Percentiles rank a stretch among this genome's conserved stretches.
Conservation (phyloP, 495 filamentous ascomycete genomes). For the Annulohypoxylon bovei region DNA sequence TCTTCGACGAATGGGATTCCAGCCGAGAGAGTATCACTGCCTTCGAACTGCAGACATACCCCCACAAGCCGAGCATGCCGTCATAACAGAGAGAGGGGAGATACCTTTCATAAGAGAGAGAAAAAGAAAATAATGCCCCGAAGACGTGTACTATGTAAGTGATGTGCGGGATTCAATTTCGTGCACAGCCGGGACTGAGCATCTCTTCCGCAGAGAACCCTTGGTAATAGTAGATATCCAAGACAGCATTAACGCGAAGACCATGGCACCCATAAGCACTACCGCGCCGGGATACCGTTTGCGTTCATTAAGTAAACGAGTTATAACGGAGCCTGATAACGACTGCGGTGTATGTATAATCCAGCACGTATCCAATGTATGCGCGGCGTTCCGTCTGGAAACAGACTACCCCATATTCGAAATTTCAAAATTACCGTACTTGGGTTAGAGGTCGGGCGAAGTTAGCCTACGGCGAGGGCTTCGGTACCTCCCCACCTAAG, state of each 20-base stretch:
- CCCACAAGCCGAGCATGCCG: constrained; percentile 29
- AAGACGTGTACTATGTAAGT: constrained; percentile 1
- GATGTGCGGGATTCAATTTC: constrained; percentile 2
- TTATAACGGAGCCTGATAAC: constrained; percentile 1
- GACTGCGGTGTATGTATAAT: neutral
- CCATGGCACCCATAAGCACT: neutral
- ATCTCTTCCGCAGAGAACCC: constrained; percentile 4
- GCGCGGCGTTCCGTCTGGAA: neutral
- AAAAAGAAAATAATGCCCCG: constrained; percentile 5
- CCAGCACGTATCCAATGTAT: neutral
- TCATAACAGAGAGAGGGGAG: constrained; percentile 5
- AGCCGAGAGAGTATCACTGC: constrained; percentile 20
- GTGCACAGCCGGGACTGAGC: neutral
- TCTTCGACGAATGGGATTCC: constrained; percentile 35
- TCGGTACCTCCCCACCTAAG: neutral
- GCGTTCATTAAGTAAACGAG: constrained; percentile 18
- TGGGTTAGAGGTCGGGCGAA: constrained; percentile 2
- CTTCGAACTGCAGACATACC: constrained; percentile 3
- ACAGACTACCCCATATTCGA: constrained; percentile 1
- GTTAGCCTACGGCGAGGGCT: constrained; percentile 1
- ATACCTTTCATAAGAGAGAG: constrained; percentile 8
- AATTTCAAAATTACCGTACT: constrained; percentile 3
- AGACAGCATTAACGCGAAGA: neutral
- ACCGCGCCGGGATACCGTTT: neutral
- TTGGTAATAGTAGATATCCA: constrained; percentile 7